Conservation (phyloP, 2,329 filamentous ascomycete genomes). For the Tolypocladium sp. region DNA sequence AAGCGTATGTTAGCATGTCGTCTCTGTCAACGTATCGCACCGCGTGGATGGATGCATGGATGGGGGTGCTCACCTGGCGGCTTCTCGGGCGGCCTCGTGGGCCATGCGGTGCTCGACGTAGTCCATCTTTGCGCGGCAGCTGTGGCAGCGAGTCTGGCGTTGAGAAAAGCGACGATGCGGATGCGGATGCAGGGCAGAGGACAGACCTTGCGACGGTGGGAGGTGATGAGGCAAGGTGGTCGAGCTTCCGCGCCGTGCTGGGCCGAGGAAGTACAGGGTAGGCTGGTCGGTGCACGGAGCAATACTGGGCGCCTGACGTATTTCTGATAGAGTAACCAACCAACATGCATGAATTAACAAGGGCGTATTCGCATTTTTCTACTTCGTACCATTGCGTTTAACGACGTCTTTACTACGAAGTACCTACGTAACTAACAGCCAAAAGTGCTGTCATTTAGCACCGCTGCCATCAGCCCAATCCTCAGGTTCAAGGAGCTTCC, state of each 20-base stretch:
- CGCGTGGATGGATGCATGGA: background rate
- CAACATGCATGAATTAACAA: no score
- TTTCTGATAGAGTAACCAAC: no score
- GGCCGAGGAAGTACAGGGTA: background rate
- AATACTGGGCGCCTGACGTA: no score
- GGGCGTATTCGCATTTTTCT: no score
- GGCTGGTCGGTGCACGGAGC: background rate
- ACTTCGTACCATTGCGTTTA: no score
- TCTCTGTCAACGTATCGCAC: no score
- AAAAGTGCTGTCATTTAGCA: no score
- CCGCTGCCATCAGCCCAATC: no score
- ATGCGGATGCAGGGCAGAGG: background rate
- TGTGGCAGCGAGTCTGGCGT: background rate
- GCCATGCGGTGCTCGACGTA: constrained; percentile 48
- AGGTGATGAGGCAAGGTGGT: background rate
- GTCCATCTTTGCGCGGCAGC: constrained; percentile 32
- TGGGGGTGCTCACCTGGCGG: constrained; percentile 19
- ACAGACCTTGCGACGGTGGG: background rate
- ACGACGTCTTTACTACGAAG: no score
- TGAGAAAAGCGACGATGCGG: background rate
- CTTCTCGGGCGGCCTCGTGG: constrained; percentile 39
- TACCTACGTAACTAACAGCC: no score
- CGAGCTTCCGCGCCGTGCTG: background rate
- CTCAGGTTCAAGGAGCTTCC: no score
- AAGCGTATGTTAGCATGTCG: background rate